Evolutionary conservation across 441 rosid genomes (phyloP), one percentile per base, ranked within the genome.

Genomic region (Melastoma candidum): DNA sequence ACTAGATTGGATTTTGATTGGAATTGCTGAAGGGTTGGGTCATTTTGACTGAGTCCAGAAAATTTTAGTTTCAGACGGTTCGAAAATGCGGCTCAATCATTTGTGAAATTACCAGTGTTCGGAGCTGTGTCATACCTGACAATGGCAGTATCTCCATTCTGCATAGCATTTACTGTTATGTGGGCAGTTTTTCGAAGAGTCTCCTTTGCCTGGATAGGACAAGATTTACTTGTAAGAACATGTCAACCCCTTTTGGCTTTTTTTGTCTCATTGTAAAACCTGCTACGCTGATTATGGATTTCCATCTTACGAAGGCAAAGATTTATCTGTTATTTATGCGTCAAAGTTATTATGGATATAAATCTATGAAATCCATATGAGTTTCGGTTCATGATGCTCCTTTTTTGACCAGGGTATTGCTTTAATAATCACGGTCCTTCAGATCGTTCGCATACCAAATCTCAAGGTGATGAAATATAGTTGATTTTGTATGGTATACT

Each of bases 141-240:
- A 8, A 66, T 94, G 73, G 92, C 94, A 54, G 85, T 82, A 63
- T 74, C 86, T 56, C 99, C 99, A 55, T 85, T 94, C 76, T 94
- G 99, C 82, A 64, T 90, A 67, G 61, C 90, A 62, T 94, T 82
- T 85, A 83, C 99, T 65, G 86, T 87, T 58, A 64, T 81, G 46
- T 94, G 99, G 99, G 88, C 88, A 59, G 72, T 77, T 53, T 72
- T 60, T 27, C 65, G 70, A 11, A 69, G 54, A 47, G 47, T 44
- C 69, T 63, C 88, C 52, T 82, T 72, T 46, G 97, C 94, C 55
- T 89, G 99, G 97, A 94, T 94, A 36, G 99, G 97, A 56, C 99
- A 94, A 82, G 95, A 94, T 74, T 74, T 87, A 67, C 94, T 93
- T 51, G 99, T 94, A 77, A 83, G 95, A 70, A 29, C 47, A 41